Conservation (phyloP, 2,329 filamentous ascomycete species). For the Colletotrichum chlorophyti region DNA sequence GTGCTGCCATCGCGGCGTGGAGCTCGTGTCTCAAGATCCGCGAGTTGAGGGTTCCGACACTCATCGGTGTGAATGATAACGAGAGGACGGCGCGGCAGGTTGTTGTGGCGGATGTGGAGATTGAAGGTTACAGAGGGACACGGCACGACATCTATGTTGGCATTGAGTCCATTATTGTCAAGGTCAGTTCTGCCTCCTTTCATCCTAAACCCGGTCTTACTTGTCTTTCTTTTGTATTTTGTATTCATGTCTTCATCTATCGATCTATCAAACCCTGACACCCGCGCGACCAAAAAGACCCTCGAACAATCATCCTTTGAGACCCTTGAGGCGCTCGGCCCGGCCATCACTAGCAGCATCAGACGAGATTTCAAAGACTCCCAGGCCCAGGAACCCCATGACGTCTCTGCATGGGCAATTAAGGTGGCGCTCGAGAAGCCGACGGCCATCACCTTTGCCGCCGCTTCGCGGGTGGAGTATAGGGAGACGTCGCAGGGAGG, state of each 20-base stretch:
- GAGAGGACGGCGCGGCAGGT: conserved; percentile 73
- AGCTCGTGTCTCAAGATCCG: conserved; percentile 55
- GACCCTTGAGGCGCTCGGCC: conserved; percentile 68
- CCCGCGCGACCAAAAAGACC: conserved; percentile 45
- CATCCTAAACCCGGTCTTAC: too few species aligned
- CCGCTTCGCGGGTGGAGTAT: conserved; percentile 72
- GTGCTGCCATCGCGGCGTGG: neutral
- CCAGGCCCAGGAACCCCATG: neutral
- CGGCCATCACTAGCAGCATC: conserved; percentile 53
- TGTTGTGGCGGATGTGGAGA: conserved; percentile 66
- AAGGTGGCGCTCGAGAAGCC: conserved; percentile 74
- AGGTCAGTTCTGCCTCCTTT: conserved; percentile 54
- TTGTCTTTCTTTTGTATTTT: neutral
- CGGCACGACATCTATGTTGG: conserved; percentile 60
- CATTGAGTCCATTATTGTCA: conserved; percentile 66
- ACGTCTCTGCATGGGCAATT: conserved; percentile 53
- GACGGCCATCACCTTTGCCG: conserved; percentile 74
- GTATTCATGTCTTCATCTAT: neutral
- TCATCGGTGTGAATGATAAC: conserved; percentile 77
- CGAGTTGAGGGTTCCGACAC: conserved; percentile 66
- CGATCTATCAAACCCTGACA: neutral
- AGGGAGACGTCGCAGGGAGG: neutral
- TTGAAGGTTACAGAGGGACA: conserved; percentile 56
- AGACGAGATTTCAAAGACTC: conserved; percentile 47
- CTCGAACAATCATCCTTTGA: conserved; percentile 65